These are phyloP conservation scores for Thraustochytrium striatum DNA, from an alignment of 352 stramenopile species.

Conservation along the genomic window DNA sequence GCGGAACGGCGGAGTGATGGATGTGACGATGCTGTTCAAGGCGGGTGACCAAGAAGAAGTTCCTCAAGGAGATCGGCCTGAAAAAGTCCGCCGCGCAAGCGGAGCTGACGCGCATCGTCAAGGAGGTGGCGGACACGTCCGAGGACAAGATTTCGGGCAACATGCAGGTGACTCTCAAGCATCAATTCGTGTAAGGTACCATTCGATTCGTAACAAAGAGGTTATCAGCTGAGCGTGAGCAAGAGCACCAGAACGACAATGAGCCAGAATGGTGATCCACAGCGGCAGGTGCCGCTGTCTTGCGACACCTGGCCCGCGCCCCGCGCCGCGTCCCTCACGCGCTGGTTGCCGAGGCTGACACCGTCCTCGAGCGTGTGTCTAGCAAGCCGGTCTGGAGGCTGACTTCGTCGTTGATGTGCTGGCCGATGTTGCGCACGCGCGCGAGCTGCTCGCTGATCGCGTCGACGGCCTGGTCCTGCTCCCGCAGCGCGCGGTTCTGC, in stretches of 20 bases:
- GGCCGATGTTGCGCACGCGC: constrained; percentile 22
- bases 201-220: neutral
- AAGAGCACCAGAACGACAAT: constrained; percentile 27
- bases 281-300: constrained; percentile 3
- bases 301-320: constrained; percentile 15
- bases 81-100: constrained; percentile 7
- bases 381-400: constrained; percentile 23
- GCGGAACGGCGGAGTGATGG: constrained; percentile 18
- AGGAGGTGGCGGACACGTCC: neutral
- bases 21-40: constrained; percentile 28
- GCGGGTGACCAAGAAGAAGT: constrained; percentile 43
- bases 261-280: constrained; percentile 22
- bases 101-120: constrained; percentile 15
- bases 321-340: neutral
- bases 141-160: neutral
- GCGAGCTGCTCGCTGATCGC: constrained; percentile 19
- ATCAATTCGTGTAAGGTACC: constrained; percentile 19
- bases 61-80: constrained; percentile 19
- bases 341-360: neutral
- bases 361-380: constrained; percentile 11
- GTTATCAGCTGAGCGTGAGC: neutral
- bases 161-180: constrained; percentile 17
- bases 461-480: constrained; percentile 27
- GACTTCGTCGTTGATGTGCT: constrained; percentile 33
- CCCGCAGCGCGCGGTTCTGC: constrained; percentile 2